Percentiles rank a stretch among this genome's conserved stretches.
Conservation (phyloP, 306 rosid species). For the Sphenostylis stenocarpa region DNA sequence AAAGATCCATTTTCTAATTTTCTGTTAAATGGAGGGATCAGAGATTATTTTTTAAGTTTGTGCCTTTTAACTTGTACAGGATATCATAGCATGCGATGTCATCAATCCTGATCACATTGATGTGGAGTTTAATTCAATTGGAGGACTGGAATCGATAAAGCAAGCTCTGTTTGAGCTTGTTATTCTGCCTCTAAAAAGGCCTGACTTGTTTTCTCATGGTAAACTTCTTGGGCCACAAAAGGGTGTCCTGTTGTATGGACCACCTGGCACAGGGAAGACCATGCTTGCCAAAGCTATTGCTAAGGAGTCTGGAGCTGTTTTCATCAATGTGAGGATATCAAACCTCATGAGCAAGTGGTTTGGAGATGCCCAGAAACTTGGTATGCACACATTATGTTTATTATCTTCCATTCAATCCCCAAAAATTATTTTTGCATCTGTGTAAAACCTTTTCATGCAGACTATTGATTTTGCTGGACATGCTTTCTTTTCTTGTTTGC, state of each 20-base stretch:
- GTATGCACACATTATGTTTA: slow-evolving; percentile 51
- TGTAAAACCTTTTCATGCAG: neutral
- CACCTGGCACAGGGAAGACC: slow-evolving; percentile 98
- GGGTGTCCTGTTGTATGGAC: slow-evolving; percentile 91
- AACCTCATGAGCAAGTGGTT: slow-evolving; percentile 99
- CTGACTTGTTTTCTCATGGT: slow-evolving; percentile 77
- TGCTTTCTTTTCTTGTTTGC: neutral
- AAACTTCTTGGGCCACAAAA: slow-evolving; percentile 96
- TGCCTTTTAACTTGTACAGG: slow-evolving; percentile 52
- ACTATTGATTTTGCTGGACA: neutral
- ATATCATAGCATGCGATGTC: slow-evolving; percentile 95
- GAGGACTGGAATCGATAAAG: slow-evolving; percentile 80
- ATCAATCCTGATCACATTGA: slow-evolving; percentile 91
- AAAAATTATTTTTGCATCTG: neutral
- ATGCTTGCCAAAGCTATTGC: slow-evolving; percentile 99
- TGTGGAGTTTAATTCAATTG: slow-evolving; percentile 84
- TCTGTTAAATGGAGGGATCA: neutral
- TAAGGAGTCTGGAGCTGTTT: slow-evolving; percentile 94
- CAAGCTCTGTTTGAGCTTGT: slow-evolving; percentile 81
- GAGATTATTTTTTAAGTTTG: neutral
- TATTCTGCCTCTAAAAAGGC: slow-evolving; percentile 84
- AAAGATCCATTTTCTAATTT: neutral
- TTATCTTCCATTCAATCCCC: neutral
- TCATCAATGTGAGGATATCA: slow-evolving; percentile 87
- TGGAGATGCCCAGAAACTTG: slow-evolving; percentile 98